Conservation (phyloP, 2,329 filamentous ascomycete species). For the Xylariaceae sp. region DNA sequence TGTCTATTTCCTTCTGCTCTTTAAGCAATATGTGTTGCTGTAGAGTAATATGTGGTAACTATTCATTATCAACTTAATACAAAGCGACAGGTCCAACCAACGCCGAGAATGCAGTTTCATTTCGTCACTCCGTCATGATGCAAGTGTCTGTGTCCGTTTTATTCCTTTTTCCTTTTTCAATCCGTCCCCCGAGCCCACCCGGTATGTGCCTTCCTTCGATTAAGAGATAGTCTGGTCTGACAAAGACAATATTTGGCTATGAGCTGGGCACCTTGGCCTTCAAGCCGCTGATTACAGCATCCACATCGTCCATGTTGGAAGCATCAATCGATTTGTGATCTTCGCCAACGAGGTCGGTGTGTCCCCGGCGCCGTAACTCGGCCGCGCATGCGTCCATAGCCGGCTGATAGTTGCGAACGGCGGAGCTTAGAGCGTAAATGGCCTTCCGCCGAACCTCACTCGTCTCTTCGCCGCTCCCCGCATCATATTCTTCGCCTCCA, state of each 20-base stretch:
- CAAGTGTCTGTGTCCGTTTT: neutral
- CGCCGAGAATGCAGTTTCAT: conserved; percentile 17
- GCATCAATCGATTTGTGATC: conserved; percentile 60
- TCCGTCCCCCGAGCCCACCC: no score
- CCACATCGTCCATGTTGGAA: conserved; percentile 79
- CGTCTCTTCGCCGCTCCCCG: conserved; percentile 6
- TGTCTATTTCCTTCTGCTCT: no score
- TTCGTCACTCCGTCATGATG: conserved; percentile 1
- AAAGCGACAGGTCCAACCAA: conserved; percentile 10
- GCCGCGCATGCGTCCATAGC: conserved; percentile 64
- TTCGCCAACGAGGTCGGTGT: conserved; percentile 46
- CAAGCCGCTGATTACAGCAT: conserved; percentile 65
- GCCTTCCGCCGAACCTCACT: conserved; percentile 72
- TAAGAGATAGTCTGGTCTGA: no score
- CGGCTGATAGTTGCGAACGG: conserved; percentile 83
- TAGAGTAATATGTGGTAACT: no score
- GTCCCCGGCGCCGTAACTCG: conserved; percentile 52
- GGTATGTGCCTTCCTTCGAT: no score
- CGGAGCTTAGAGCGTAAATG: conserved; percentile 80
- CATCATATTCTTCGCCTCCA: conserved; percentile 8
- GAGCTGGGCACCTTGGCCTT: conserved; percentile 44
- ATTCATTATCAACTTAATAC: neutral
- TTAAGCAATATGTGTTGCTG: no score
- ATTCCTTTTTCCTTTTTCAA: neutral
- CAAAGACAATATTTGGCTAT: no score